Conservation (phyloP, 108 stramenopile genomes). For the Fragilariopsis cylindrus region DNA sequence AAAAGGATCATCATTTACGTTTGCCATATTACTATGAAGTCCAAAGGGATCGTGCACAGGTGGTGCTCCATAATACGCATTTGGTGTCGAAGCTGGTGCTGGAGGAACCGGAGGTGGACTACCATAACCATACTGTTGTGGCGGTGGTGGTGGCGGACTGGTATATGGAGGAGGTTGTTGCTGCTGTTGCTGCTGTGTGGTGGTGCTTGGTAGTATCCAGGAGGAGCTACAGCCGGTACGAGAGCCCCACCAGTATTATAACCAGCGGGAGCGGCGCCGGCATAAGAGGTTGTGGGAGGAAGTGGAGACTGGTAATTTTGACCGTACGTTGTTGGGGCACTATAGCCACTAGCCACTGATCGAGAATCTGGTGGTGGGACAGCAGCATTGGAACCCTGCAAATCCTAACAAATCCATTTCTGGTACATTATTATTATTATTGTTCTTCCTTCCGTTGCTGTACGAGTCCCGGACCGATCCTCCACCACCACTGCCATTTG, state of each 20-base stretch:
- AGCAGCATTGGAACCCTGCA: constrained; percentile 7
- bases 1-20: constrained; percentile 47
- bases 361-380: constrained; percentile 24
- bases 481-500: background rate
- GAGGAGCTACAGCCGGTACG: constrained; percentile 31
- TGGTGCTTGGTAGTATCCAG: constrained; percentile 29
- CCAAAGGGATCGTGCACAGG: constrained; percentile 20
- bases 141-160: constrained; percentile 9
- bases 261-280: constrained; percentile 17
- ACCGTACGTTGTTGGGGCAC: constrained; percentile 33
- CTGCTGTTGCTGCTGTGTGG: background rate
- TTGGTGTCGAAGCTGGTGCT: constrained; percentile 29
- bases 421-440: background rate
- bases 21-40: constrained; percentile 13
- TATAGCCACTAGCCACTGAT: constrained; percentile 40
- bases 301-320: constrained; percentile 30
- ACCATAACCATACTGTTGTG: constrained; percentile 2
- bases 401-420: constrained; percentile 40
- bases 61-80: background rate
- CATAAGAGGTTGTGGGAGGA: background rate
- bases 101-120: constrained; percentile 24
- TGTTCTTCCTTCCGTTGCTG: background rate
- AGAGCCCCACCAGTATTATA: constrained; percentile 15
- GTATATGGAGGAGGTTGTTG: constrained; percentile 15
- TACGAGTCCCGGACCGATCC: background rate